These are phyloP conservation scores for Jatropha multifida DNA, from an alignment of 441 rosid genomes.

Conservation along the genomic window DNA sequence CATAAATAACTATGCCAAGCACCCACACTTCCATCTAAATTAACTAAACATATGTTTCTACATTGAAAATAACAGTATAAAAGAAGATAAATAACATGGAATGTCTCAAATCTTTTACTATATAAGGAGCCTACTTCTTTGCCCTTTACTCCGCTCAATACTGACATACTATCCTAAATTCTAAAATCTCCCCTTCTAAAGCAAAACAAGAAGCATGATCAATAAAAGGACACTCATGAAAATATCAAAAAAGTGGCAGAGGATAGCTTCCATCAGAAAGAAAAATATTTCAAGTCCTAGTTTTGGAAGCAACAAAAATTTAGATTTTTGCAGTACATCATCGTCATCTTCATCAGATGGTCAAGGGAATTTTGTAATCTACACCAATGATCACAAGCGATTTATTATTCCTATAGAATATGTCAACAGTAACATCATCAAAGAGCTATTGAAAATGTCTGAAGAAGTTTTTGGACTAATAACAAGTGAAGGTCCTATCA, in stretches of 20 bases:
- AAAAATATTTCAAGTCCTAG: not conserved
- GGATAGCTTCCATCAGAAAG: not conserved
- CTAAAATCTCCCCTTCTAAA: not conserved
- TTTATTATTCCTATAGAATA: not conserved
- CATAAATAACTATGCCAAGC: not conserved
- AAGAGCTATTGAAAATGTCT: conserved; percentile 2
- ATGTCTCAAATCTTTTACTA: not conserved
- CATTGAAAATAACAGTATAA: too few species aligned
- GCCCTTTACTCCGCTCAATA: not conserved
- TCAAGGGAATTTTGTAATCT: not conserved
- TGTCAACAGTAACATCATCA: conserved; percentile 9
- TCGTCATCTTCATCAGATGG: not conserved
- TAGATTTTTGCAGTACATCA: not conserved
- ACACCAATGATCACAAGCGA: not conserved
- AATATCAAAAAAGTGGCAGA: not conserved
- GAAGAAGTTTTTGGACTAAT: conserved; percentile 11
- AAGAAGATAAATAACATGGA: not conserved
- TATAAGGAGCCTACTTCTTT: not conserved
- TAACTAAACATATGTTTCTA: not conserved
- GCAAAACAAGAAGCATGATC: not conserved
- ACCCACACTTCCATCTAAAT: not conserved
- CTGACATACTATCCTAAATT: too few species aligned
- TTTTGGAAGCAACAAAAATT: not conserved
- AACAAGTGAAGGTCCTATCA: conserved; percentile 11
- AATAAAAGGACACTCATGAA: conserved; percentile 3